A percentile compares a stretch with the other conserved stretches of the same genome.
phyloP scores from a whole-genome alignment of 345 rosid genomes.

The Eucalyptus pumila region DNA sequence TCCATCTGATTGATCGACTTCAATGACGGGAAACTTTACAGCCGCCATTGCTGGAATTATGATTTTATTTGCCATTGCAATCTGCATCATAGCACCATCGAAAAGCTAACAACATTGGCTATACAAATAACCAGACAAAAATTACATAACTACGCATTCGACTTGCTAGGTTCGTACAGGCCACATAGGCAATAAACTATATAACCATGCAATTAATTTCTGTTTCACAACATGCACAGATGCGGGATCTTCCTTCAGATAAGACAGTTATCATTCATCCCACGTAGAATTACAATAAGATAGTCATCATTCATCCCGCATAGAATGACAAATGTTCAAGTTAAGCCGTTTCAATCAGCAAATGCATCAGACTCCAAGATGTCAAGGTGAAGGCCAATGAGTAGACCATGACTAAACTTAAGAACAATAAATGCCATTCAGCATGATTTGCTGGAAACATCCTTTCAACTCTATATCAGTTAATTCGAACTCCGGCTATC shows the following conservation, averaged over 20 bases:
- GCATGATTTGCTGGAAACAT: not conserved
- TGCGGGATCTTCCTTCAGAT: not conserved
- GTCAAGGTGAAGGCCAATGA: not conserved
- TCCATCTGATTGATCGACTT: slow-evolving; percentile 41
- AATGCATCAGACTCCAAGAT: not conserved
- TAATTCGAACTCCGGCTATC: not conserved
- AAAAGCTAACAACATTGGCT: not conserved
- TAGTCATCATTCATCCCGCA: not conserved
- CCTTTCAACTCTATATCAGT: not conserved
- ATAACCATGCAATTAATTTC: not conserved
- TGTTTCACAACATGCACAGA: not conserved
- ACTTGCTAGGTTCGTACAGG: not conserved
- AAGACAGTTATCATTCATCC: not conserved
- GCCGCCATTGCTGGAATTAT: slow-evolving; percentile 57
- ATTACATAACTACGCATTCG: not conserved
- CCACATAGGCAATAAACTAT: not conserved
- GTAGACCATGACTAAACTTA: not conserved
- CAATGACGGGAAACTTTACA: slow-evolving; percentile 53
- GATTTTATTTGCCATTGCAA: slow-evolving; percentile 58
- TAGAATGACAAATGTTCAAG: not conserved
- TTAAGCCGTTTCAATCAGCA: not conserved
- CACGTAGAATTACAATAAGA: not conserved
- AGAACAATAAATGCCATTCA: not conserved
- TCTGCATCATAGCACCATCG: slow-evolving; percentile 18
- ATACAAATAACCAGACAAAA: not conserved